phyloP scores from a whole-genome alignment of 495 filamentous ascomycete genomes.

The Podospora appendiculata region DNA sequence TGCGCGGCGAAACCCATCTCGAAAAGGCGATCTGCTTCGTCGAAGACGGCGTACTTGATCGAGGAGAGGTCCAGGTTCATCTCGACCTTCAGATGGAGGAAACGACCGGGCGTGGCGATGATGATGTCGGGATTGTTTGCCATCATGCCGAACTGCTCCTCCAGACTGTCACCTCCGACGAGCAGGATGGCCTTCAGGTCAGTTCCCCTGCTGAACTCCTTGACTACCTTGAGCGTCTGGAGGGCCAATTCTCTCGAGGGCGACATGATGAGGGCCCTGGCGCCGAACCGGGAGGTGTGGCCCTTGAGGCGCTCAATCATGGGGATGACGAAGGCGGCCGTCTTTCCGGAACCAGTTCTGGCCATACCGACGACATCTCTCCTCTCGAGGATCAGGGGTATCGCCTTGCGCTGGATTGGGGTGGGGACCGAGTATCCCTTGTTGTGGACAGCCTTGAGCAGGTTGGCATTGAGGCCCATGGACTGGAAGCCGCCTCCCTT shows the following conservation, averaged over 20 bases:
- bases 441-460: conserved; percentile 80
- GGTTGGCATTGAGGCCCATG: conserved; percentile 78
- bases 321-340: conserved; percentile 93
- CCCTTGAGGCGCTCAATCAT: conserved; percentile 91
- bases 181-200: conserved; percentile 82
- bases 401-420: conserved; percentile 93
- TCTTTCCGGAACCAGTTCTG: conserved; percentile 92
- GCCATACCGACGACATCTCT: conserved; percentile 97
- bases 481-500: conserved; percentile 94
- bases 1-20: conserved; percentile 97
- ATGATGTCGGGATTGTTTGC: conserved; percentile 90
- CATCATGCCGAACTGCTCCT: conserved; percentile 94
- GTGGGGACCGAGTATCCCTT: conserved; percentile 96
- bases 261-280: conserved; percentile 78
- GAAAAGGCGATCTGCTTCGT: conserved; percentile 93
- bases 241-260: conserved; percentile 88
- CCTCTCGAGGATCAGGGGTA: conserved; percentile 80
- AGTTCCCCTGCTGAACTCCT: conserved; percentile 83
- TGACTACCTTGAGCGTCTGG: conserved; percentile 93
- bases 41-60: conserved; percentile 87
- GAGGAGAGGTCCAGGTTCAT: conserved; percentile 84
- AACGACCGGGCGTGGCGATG: conserved; percentile 92
- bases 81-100: conserved; percentile 91
- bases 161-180: conserved; percentile 89
- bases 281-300: conserved; percentile 80